phyloP scores from a whole-genome alignment of 2,329 filamentous ascomycete species.

The Xenoacremonium recifei region DNA sequence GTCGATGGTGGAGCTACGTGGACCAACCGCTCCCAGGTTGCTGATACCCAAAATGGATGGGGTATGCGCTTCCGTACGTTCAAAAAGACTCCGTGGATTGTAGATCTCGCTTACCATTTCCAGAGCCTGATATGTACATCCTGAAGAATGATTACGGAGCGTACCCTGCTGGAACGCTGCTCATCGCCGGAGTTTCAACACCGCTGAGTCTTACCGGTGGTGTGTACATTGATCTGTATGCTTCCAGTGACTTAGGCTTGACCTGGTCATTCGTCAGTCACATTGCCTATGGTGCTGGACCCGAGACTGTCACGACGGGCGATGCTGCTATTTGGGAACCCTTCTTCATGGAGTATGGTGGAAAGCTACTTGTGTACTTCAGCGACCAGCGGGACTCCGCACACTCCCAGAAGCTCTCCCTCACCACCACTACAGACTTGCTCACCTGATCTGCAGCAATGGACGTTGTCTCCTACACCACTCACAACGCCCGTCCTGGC shows the following conservation, averaged over 20 bases:
- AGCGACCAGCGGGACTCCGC: constrained; percentile 8
- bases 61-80: no score
- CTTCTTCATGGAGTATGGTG: constrained; percentile 9
- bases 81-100: no score
- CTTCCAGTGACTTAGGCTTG: constrained; percentile 5
- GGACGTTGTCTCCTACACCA: constrained; percentile 55
- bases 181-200: constrained; percentile 8
- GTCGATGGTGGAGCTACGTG: no score
- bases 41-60: no score
- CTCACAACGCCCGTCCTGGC: no score
- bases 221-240: constrained; percentile 15
- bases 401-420: constrained; percentile 43
- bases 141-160: no score
- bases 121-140: no score
- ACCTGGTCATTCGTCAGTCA: constrained; percentile 12
- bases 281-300: constrained; percentile 10
- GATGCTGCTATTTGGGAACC: constrained; percentile 14
- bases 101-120: no score
- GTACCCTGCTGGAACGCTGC: no score
- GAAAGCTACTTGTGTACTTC: constrained; percentile 11
- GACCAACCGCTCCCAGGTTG: no score
- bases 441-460: constrained; percentile 57
- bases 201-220: constrained; percentile 5
- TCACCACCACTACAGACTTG: constrained; percentile 61
- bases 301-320: constrained; percentile 4